Evolutionary conservation across 2,329 filamentous ascomycete species (phyloP), one percentile per base, ranked within the genome.

Genomic region (Venturia asperata): DNA sequence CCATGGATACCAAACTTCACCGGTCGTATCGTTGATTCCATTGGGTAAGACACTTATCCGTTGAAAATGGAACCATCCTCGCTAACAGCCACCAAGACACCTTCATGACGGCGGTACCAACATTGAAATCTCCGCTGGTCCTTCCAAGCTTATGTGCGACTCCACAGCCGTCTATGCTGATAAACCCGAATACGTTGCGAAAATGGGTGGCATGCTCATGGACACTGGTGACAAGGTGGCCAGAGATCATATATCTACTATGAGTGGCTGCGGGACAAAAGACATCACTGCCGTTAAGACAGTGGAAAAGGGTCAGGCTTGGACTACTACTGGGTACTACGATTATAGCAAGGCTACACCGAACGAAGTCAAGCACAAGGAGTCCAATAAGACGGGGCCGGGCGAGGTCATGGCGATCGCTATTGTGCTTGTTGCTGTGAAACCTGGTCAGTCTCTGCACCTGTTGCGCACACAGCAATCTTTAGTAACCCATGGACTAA

Each of bases 361-460:
- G 15, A 64, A 66, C 9, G 21, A 45, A 21, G 52, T 58, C 3
- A 34, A 10, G 6, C 52, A 58, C 52, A 58, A 37, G 15, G 52
- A 58, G 17, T 37, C 52, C 30, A 15, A 39, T 2, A 27, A 45
- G 49, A 61, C 42, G 10, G 52, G 13, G 6, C 64, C 34, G 7
- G 61, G 30, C 10, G 52, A 64, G 27, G 55, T 66, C 5, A 66
- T 66, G 64, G 64, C 49, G 7, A 66, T 66, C 34, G n/a, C 43
- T 21, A 52, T 66, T 27, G 61, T 66, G 24, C 61, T 47, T n/a
- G 63, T 64, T 43, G 37, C 30, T 39, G 63, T 64, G 5, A 42
- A 47, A 24, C 62, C 62, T 10, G 62, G 62, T 63, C 3, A 43
- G 60, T 58, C 17, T 47, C 15, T 9, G 6, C 30, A 34, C 30